Base-by-base conservation (phyloP, 306 rosid species). In the Begonia fuchsioides region DNA sequence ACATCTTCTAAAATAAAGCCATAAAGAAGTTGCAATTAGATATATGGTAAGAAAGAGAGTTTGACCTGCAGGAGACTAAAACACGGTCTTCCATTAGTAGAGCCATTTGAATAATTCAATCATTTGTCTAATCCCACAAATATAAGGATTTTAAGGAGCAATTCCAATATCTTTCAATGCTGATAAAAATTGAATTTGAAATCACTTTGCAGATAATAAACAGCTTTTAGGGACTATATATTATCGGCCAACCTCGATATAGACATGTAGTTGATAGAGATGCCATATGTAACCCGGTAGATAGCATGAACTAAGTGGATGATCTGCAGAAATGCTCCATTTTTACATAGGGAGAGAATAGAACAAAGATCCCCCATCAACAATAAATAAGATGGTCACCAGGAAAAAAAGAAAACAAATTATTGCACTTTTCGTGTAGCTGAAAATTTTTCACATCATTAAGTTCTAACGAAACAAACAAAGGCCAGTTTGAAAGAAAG, bases 21-120 rank as follows among this genome's bases (percentile, higher is more conserved):
- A 2, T n/a, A 35, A 17, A 19, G 56, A 39, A 13, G 5, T 3
- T 2, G 12, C 9, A 39, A 5, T 2, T 14, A 53, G 1, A 14
- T 19, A 38, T 26, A 20, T 17, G 35, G 32, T 18, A 10, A 8
- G 19, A 38, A 9, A 32, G n/a, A 41, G 45, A 44, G 47, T 2
- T 18, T 14, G 20, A 80, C 96, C 96, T 78, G 71, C 39, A 50
- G 72, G 64, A 61, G 65, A 50, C 59, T 83, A 64, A 78, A 76
- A 59, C 69, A 57, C 14, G 72, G 68, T 54, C 63, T 88, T 62
- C 68, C 59, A 10, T 70, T 20, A 53, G 46, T 54, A 67, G 58
- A 67, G 39, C 50, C 59, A 32, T 70, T 80, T 19, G 75, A 44
- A 53, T 68, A 74, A 65, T 46, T 59, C 54, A 61, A 41, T 51